phyloP scores from a whole-genome alignment of 164 flowering plant species.

The Warburgia ugandensis region DNA sequence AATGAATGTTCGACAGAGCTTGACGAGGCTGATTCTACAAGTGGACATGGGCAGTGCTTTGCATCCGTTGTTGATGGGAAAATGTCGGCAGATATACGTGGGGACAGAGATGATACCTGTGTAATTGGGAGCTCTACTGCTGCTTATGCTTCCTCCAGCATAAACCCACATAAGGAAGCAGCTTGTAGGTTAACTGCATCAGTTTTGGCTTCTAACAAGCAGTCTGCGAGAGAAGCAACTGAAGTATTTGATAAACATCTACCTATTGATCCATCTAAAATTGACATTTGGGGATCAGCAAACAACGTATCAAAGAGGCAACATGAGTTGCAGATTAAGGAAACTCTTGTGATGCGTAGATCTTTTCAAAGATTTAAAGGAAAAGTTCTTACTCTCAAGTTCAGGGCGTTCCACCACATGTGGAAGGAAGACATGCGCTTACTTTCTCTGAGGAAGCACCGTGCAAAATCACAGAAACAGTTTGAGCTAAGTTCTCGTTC shows the following conservation, averaged over 20 bases:
- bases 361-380: conserved; percentile 56
- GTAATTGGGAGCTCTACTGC: conserved; percentile 6
- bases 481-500: conserved; percentile 39
- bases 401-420: conserved; percentile 49
- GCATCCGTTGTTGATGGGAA: no score
- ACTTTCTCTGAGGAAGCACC: conserved; percentile 50
- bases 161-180: conserved; percentile 1
- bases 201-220: conserved; percentile 49
- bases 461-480: conserved; percentile 62
- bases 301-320: conserved; percentile 8
- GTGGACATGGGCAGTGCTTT: no score
- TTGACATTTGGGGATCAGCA: conserved; percentile 15
- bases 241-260: conserved; percentile 44
- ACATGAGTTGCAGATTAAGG: conserved; percentile 24
- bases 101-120: no score
- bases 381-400: conserved; percentile 59
- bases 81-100: no score
- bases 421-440: conserved; percentile 79
- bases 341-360: conserved; percentile 40
- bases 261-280: conserved; percentile 21
- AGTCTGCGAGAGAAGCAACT: conserved; percentile 36
- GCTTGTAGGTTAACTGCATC: conserved; percentile 22
- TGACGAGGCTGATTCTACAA: conserved; percentile 8
- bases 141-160: conserved; percentile 5
- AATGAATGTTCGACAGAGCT: conserved; percentile 12